These are phyloP conservation scores for Hanseniaspora guilliermondii DNA, from an alignment of 805 yeast genomes.

Conservation along the genomic window DNA sequence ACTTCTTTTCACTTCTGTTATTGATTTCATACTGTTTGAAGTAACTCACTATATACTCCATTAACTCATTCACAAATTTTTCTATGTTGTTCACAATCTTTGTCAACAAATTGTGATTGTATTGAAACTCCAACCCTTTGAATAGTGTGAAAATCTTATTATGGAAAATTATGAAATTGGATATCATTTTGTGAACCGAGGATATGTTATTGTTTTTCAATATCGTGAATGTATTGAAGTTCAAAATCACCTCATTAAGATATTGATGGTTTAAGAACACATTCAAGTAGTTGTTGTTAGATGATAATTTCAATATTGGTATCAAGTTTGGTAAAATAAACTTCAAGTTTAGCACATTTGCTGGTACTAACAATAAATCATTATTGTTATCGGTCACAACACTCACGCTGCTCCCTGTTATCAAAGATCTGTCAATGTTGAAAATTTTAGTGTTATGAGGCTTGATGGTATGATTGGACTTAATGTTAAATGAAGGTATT, in stretches of 20 bases:
- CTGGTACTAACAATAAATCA: neutral
- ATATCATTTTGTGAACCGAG: neutral
- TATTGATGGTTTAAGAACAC: conserved; percentile 5
- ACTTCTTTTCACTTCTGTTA: neutral
- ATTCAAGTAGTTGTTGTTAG: neutral
- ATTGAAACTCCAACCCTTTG: conserved; percentile 11
- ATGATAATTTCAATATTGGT: neutral
- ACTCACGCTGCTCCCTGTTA: neutral
- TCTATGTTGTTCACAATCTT: neutral
- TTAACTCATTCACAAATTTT: neutral
- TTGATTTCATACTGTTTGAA: conserved; percentile 3
- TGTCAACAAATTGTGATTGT: neutral
- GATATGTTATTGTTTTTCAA: neutral
- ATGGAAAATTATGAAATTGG: neutral
- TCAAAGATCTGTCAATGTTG: neutral
- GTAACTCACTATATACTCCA: neutral
- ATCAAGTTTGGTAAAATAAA: conserved; percentile 11
- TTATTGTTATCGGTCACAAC: neutral
- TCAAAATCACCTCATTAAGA: neutral
- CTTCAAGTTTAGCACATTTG: conserved; percentile 2
- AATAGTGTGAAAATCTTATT: conserved; percentile 1
- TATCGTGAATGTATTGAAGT: neutral
- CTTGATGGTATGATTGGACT: neutral
- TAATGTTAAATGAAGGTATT: conserved; percentile 9
- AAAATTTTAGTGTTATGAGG: neutral